Base-by-base conservation (phyloP, 495 filamentous ascomycete genomes). In the Penicillium ochrochloron region DNA sequence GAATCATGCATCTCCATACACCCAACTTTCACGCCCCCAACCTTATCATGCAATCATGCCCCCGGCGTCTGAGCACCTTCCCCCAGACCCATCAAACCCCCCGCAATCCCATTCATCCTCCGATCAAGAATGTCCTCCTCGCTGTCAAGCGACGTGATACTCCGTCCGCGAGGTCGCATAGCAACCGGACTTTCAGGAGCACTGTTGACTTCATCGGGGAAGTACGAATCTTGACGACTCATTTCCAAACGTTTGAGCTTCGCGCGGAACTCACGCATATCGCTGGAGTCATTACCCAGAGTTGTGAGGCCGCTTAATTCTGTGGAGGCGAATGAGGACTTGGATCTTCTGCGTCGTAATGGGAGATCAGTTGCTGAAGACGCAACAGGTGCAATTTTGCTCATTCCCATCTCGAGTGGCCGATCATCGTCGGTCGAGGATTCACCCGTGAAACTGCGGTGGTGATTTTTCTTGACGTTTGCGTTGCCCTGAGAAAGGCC, bases 51-150 rank as follows among this genome's bases (percentile, higher is more conserved):
- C 25, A 51, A 19, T 64, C 61, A 74, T 5, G 59, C 35, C 1
- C 71, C 71, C 4, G 80, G 80, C 5, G 80, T 82, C 50, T 73
- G 66, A 5, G 75, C 77, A 5, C 77, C 72, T 44, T 85, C 84
- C 4, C 81, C 80, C 61, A 83, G 68, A 9, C 92, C 90, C 76
- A 92, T 93, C 80, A 97, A 80, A 11, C 90, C 86, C 5, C 90
- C 87, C 8, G 91, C 88, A 29, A 98, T 74, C 7, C 91, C 92
- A 69, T 90, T 86, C 94, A 98, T 98, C 46, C 94, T 80, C 59
- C 94, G 80, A 8, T 89, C 88, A 15, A 98, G 74, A 60, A 97
- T 71, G 80, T 97, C 93, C 63, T 96, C 92, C 64, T 90, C 88
- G 71, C 92, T 96, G 33, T 87, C 87, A 34, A 97, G 76, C 74